Evolutionary conservation across 345 rosid genomes (phyloP), one percentile per base, ranked within the genome.

Genomic region (Mangifera indica): DNA sequence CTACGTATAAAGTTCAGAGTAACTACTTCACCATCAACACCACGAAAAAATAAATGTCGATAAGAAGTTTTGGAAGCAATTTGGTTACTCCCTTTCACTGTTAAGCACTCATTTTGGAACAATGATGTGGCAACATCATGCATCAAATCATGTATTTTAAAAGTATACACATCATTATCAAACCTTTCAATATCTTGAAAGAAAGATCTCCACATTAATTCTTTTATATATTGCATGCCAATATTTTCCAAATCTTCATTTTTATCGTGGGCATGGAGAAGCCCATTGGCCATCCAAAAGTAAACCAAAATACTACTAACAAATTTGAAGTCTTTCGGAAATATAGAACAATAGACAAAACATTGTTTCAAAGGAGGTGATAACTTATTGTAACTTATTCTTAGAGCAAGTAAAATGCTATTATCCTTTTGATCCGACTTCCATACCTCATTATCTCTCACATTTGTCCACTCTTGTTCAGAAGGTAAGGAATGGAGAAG

Each of bases 401-500:
- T 37, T 37, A 37, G 7, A 37, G 40, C 40, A 37, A 3, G 5
- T 37, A 37, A 37, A 37, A 37, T 37, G 7, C 4, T 10, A 46
- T 3, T 46, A 1, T 46, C 51, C 7, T 37, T 37, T 37, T 37
- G 0, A 37, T 37, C 40, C 40, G 5, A 37, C 7, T 37, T 37
- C 7, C 7, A 37, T 4, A 37, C 5, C 40, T 37, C 40, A 37
- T 37, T 37, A 37, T 37, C 40, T 4, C 51, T 46, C 17, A 46
- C 13, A 46, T 14, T 46, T 14, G 1, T 46, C 51, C 17, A 46
- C 11, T 46, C 51, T 46, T 10, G 51, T 46, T 46, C 51, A 12
- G 1, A n/a, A 29, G 1, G 66, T 69, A 5, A 76, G 72, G 5
- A 76, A 80, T 6, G 76, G 69, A 2, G 68, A 58, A 62, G 18